Evolutionary conservation across 805 yeast species (phyloP), one percentile per base, ranked within the genome.

Genomic region (Pichia ethanolica): DNA sequence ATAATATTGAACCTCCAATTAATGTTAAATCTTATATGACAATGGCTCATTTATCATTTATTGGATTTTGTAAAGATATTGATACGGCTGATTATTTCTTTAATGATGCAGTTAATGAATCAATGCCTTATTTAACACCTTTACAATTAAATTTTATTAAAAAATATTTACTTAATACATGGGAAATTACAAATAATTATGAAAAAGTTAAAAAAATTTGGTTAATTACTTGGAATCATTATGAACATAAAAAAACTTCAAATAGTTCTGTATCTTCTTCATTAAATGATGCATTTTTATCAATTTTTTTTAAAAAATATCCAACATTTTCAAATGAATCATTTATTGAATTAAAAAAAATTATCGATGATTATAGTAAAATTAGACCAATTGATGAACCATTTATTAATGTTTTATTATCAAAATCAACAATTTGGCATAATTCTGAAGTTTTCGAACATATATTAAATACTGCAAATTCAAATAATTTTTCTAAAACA

Each of bases 21-120:
- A 64, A 71, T 70, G 64, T 68, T 71, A 58, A 64, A 45, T 73
- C 81, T 46, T 75, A 82, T 34, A 70, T 85, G 65, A 76, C 84
- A 35, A 86, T 83, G 66, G 82, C 87, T 43, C 95, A 87, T 69
- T 72, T 86, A 53, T 74, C 83, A 4, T 87, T 87, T 58, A 83
- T 87, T 61, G 93, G 95, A 42, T 80, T 78, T 56, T 83, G 89
- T 64, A 79, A 78, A 60, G 89, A 87, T 61, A 72, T 85, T 48
- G 71, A 71, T 39, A 82, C 87, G 42, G 87, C 95, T 5, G 79
- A 78, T 60, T 77, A 80, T 39, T 87, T 87, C 59, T 86, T 83
- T 64, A 82, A 81, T 57, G 85, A 83, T 63, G 91, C 88, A 4
- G 71, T 86, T 45, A 72, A 75, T 53, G 76, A 74, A 56, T 81